A percentile compares a stretch with the other conserved stretches of the same genome.
Evolutionary conservation across 192 early-diverging fungal species (phyloP).

Genomic region (Entomortierella chlamydospora): DNA sequence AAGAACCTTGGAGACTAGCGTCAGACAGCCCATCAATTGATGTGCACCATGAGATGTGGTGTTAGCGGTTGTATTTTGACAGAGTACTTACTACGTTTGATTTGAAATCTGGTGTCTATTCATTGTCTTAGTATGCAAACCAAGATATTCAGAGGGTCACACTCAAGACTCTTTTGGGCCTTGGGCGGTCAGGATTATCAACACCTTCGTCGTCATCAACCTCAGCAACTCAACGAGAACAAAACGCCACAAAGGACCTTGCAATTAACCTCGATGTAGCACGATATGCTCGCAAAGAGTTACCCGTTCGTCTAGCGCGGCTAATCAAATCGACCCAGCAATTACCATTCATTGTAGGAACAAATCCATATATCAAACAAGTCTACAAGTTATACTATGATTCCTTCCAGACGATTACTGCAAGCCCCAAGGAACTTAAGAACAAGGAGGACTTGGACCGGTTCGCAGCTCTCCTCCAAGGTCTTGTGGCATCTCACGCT

Average conservation of each 20-base stretch:
- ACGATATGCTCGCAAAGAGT: conserved; percentile 77
- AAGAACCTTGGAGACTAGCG: background rate
- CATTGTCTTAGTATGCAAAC: conserved; percentile 63
- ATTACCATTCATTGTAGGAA: conserved; percentile 95
- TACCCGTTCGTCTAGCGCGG: conserved; percentile 90
- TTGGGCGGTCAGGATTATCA: conserved; percentile 60
- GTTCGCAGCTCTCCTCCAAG: conserved; percentile 77
- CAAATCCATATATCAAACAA: conserved; percentile 89
- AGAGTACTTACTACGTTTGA: background rate
- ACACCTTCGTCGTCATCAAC: conserved; percentile 50
- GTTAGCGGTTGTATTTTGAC: no score
- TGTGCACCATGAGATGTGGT: no score
- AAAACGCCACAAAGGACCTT: conserved; percentile 29
- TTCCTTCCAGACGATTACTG: conserved; percentile 70
- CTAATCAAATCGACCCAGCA: conserved; percentile 89
- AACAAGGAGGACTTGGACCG: conserved; percentile 81
- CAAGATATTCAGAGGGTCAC: conserved; percentile 76
- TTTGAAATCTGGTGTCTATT: background rate
- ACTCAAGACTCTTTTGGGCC: conserved; percentile 78
- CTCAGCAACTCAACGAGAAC: conserved; percentile 28
- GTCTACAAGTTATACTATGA: conserved; percentile 94
- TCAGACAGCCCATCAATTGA: no score
- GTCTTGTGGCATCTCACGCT: conserved; percentile 79
- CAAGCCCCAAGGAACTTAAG: conserved; percentile 74
- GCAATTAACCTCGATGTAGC: conserved; percentile 67